Conservation (phyloP, 257 asterid species). For the Solanum bulbocastanum region DNA sequence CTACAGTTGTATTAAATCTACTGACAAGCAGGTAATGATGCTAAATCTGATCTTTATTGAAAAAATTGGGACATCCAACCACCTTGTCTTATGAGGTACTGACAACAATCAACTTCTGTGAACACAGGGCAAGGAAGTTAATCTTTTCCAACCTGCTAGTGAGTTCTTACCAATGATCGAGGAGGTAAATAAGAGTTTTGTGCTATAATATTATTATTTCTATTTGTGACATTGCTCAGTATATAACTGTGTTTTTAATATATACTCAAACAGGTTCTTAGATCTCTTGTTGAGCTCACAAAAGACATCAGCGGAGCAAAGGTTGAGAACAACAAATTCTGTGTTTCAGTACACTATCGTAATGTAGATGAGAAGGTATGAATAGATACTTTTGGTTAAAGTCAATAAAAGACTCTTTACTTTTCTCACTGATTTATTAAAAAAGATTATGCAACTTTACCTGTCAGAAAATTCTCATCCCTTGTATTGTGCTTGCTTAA, state of each 20-base stretch:
- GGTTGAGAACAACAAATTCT: conserved; percentile 90
- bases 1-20: conserved; percentile 52
- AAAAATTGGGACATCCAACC: neutral
- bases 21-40: conserved; percentile 62
- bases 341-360: conserved; percentile 94
- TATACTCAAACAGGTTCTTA: conserved; percentile 40
- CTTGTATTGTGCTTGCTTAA: neutral
- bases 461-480: neutral
- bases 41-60: neutral
- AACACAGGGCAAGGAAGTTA: conserved; percentile 76
- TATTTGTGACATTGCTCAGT: neutral
- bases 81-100: neutral
- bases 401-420: neutral
- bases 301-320: conserved; percentile 62
- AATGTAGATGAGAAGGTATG: conserved; percentile 82
- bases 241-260: neutral
- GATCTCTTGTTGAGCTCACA: conserved; percentile 56
- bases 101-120: conserved; percentile 1
- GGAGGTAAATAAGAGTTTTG: conserved; percentile 35
- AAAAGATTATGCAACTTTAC: neutral
- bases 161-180: conserved; percentile 87
- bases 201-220: neutral
- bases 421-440: neutral
- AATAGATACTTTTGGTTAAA: neutral
- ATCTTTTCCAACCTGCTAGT: conserved; percentile 88